Evolutionary conservation across 306 rosid genomes (phyloP).

Genomic region (Vachellia pachyceras): DNA sequence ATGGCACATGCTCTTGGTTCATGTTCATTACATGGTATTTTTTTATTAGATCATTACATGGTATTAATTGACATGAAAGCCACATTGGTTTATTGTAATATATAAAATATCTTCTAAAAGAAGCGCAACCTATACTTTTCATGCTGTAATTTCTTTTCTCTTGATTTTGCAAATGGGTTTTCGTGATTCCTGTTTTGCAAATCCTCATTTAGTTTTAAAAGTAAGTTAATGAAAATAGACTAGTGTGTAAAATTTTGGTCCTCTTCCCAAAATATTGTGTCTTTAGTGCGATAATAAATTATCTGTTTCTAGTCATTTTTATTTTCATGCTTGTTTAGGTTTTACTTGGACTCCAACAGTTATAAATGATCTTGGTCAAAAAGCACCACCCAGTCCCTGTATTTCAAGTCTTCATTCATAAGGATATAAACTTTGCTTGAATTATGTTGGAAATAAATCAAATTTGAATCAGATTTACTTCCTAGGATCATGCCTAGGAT

Average conservation of each 20-base stretch:
- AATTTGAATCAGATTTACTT: no score
- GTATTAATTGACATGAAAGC: background rate
- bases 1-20: conserved; percentile 17
- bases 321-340: background rate
- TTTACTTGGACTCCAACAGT: background rate
- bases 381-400: background rate
- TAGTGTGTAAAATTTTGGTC: background rate
- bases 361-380: background rate
- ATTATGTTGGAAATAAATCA: no score
- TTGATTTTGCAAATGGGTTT: conserved; percentile 15
- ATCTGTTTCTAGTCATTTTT: background rate
- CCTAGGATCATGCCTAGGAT: no score
- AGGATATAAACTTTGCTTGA: background rate
- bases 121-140: background rate
- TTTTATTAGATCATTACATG: background rate
- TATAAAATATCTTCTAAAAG: background rate
- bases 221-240: background rate
- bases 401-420: background rate
- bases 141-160: conserved; percentile 8
- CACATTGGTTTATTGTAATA: background rate
- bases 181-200: conserved; percentile 1
- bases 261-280: background rate
- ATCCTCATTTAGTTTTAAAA: background rate
- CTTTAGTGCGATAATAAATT: background rate
- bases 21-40: conserved; percentile 19